Base-by-base conservation (phyloP, 1,139 yeast species). In the Hyphopichia buzzinii region DNA sequence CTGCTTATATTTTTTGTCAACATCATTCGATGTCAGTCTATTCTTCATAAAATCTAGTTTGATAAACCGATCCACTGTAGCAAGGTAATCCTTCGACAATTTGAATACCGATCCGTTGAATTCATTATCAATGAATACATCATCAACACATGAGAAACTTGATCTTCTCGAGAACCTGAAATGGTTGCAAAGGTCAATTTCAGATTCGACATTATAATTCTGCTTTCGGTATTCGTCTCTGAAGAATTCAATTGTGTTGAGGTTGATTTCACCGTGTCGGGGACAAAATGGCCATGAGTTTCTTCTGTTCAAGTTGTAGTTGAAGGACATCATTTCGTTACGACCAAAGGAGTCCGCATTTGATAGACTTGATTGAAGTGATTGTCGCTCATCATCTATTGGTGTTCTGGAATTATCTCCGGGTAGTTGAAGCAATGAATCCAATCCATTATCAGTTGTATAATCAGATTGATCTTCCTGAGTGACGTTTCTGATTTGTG, bases 61-160 rank as follows among this genome's bases (percentile, higher is more conserved):
- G 34, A 55, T 46, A 27, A 55, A 37, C 17, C 45, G 37, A 33
- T 49, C 47, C 40, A 66, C 53, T 30, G 54, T 49, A 26, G 47
- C 35, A 36, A 59, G 41, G 48, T 62, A 56, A 35, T 44, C 34
- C 14, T 39, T 29, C 2, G 65, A 42, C 25, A 64, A 56, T 42
- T 45, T 67, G 4, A 51, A 54, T 16, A 63, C 40, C 0, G 67
- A 35, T 24, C 15, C 31, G 15, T 31, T 17, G 21, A 33, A 34
- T 13, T 35, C 19, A 26, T 26, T 23, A 58, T 47, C 1, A 17
- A 19, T n/a, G 70, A 43, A 1, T 56, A 51, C 19, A 4, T 64
- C 65, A 27, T 74, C 78, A 8, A 77, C 56, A 17, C 57, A 46
- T 2, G 84, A 72, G 32, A 66, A 64, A 40, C 84, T 76, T 30